Evolutionary conservation across 257 asterid species (phyloP), one percentile per base, ranked within the genome.

Genomic region (Plantago elongata): DNA sequence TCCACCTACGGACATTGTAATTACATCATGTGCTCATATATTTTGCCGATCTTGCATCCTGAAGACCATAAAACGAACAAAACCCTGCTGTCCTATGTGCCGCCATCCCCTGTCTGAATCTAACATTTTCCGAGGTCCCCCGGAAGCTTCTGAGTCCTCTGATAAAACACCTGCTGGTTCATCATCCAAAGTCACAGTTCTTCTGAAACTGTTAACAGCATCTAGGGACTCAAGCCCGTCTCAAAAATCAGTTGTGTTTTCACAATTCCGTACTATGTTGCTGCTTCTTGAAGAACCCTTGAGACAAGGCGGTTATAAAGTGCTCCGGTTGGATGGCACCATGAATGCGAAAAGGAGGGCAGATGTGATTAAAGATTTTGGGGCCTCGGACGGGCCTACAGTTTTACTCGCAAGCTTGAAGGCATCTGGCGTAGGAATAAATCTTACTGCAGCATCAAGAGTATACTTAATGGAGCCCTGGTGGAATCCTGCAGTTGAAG

Each of bases 401-500:
- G 72, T 92, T 64, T 70, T 92, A 75, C 95, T 92, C 38, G 99
- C 97, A 0, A 92, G 94, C 64, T 68, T 92, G 4, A 86, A 83
- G 72, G 96, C 99, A 46, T 83, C 89, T 14, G 83, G 87, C 51
- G 85, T 78, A 0, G 97, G 99, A 63, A 85, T 89, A 66, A 86
- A 89, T 68, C 89, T 92, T 7, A 79, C 96, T 7, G 84, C 81
- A 37, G 99, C 97, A 10, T 83, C 97, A 5, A 79, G 79, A 11
- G 99, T 89, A 10, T 92, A 84, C 64, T 66, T 92, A 65, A 9
- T 92, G 62, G 99, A 92, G 60, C 99, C 99, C 1, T 92, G 99
- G 99, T 92, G 99, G 99, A 92, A 92, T 55, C 99, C 96, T 2
- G 97, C 96, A 0, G 76, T 86, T 0, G 99, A 92, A 75, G 97